Evolutionary conservation across 2,329 filamentous ascomycete species (phyloP).

Genomic region (Graphium sp.): DNA sequence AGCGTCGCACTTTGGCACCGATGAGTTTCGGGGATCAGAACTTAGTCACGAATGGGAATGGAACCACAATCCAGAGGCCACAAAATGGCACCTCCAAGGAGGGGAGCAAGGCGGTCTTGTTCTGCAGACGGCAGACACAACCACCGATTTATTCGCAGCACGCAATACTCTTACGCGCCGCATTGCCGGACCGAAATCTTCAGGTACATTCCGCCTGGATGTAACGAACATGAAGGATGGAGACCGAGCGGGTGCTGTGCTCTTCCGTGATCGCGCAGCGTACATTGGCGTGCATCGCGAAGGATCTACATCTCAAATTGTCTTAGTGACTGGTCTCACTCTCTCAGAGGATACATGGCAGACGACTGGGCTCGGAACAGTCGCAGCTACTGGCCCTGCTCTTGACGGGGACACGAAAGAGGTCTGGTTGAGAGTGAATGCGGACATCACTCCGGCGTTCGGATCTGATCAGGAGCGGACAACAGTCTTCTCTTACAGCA

Average conservation of each 20-base stretch:
- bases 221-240: conserved; percentile 27
- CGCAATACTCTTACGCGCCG: conserved; percentile 27
- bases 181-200: conserved; percentile 24
- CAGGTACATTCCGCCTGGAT: conserved; percentile 30
- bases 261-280: conserved; percentile 32
- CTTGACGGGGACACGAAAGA: conserved; percentile 1
- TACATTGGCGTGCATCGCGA: conserved; percentile 30
- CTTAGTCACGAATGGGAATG: conserved; percentile 32
- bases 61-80: conserved; percentile 41
- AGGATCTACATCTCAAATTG: conserved; percentile 11
- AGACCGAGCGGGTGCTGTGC: conserved; percentile 29
- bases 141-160: conserved; percentile 26
- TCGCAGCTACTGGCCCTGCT: conserved; percentile 7
- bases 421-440: conserved; percentile 9
- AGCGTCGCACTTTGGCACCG: conserved; percentile 13
- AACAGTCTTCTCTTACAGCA: conserved; percentile 18
- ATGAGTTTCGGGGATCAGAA: conserved; percentile 18
- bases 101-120: conserved; percentile 12
- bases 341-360: conserved; percentile 14
- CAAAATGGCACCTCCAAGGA: conserved; percentile 23
- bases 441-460: conserved; percentile 8
- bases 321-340: conserved; percentile 12
- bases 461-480: conserved; percentile 3
- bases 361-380: conserved; percentile 12
- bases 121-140: conserved; percentile 29